phyloP scores from a whole-genome alignment of 345 rosid species.

The Citrus inodora region DNA sequence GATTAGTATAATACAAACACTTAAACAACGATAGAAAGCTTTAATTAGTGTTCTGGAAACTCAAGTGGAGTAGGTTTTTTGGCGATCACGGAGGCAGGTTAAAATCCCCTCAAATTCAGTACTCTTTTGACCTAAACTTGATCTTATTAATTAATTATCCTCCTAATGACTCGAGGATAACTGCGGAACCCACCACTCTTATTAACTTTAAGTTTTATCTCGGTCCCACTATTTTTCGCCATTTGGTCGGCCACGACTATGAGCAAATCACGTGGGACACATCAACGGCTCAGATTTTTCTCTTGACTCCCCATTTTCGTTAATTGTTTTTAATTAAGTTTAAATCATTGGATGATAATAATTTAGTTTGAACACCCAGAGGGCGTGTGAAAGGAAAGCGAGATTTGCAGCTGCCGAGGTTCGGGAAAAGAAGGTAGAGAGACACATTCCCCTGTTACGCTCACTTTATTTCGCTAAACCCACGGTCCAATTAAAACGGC shows the following conservation, averaged over 20 bases:
- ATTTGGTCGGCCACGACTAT: slow-evolving; percentile 14
- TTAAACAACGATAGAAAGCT: not conserved
- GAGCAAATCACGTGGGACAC: slow-evolving; percentile 22
- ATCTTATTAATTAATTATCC: not conserved
- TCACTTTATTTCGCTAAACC: not conserved
- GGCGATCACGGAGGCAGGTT: not conserved
- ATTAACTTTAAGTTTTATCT: too few relatives aligned
- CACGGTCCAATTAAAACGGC: not conserved
- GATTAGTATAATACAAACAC: not conserved
- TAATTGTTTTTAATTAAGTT: not conserved
- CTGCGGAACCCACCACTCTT: not conserved
- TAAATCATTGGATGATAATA: slow-evolving; percentile 28
- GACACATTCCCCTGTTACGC: not conserved
- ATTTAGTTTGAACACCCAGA: not conserved
- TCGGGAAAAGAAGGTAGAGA: not conserved
- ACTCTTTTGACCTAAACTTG: slow-evolving; percentile 16
- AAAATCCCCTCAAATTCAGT: slow-evolving; percentile 22
- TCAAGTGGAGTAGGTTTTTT: not conserved
- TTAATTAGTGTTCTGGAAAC: not conserved
- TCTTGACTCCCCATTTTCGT: not conserved
- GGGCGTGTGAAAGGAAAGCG: not conserved
- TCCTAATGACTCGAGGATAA: not conserved
- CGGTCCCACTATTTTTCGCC: slow-evolving; percentile 5
- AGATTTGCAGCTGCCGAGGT: slow-evolving; percentile 18
- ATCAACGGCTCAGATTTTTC: slow-evolving; percentile 29